Percentiles rank a stretch among this genome's conserved stretches.
phyloP scores from a whole-genome alignment of 805 yeast genomes.

The Cyberlindnera nakhonratchasimensis region DNA sequence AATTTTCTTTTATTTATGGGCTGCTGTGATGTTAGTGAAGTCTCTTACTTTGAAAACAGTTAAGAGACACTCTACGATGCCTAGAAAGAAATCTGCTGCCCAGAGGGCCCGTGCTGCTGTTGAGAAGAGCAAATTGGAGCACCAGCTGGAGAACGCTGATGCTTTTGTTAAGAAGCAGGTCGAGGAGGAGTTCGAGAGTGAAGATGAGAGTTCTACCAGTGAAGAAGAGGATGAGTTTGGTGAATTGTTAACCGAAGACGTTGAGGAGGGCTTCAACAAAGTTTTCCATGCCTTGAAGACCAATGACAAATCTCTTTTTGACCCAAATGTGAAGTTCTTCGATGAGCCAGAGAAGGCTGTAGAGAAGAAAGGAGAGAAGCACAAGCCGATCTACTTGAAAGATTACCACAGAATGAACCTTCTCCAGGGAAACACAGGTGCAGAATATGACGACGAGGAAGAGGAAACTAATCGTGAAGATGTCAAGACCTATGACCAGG shows the following conservation, averaged over 20 bases:
- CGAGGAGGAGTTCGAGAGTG: slow-evolving; percentile 34
- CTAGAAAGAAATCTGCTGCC: slow-evolving; percentile 84
- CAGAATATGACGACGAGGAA: slow-evolving; percentile 42
- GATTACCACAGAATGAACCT: slow-evolving; percentile 89
- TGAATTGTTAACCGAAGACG: slow-evolving; percentile 79
- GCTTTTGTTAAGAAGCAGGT: slow-evolving; percentile 26
- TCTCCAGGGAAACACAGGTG: slow-evolving; percentile 62
- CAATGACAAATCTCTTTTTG: slow-evolving; percentile 62
- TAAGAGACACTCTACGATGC: slow-evolving; percentile 41
- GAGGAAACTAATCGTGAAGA: slow-evolving; percentile 39
- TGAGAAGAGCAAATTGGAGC: slow-evolving; percentile 21
- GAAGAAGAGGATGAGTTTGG: slow-evolving; percentile 89
- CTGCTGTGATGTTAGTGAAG: too few relatives aligned
- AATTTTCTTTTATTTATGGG: not conserved
- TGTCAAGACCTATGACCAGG: slow-evolving; percentile 68
- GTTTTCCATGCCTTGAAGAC: slow-evolving; percentile 68
- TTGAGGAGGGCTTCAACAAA: slow-evolving; percentile 72
- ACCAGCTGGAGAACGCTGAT: slow-evolving; percentile 24
- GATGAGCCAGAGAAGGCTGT: slow-evolving; percentile 51
- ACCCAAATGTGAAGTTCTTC: slow-evolving; percentile 71
- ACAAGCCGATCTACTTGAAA: slow-evolving; percentile 81
- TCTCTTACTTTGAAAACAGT: too few relatives aligned
- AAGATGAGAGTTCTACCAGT: slow-evolving; percentile 33
- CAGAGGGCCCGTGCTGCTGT: slow-evolving; percentile 59
- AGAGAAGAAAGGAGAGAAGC: slow-evolving; percentile 29